A percentile compares a stretch with the other conserved stretches of the same genome.
These are phyloP conservation scores for Globisporangium heterothallicum DNA, from an alignment of 352 stramenopile genomes.

Conservation along the genomic window DNA sequence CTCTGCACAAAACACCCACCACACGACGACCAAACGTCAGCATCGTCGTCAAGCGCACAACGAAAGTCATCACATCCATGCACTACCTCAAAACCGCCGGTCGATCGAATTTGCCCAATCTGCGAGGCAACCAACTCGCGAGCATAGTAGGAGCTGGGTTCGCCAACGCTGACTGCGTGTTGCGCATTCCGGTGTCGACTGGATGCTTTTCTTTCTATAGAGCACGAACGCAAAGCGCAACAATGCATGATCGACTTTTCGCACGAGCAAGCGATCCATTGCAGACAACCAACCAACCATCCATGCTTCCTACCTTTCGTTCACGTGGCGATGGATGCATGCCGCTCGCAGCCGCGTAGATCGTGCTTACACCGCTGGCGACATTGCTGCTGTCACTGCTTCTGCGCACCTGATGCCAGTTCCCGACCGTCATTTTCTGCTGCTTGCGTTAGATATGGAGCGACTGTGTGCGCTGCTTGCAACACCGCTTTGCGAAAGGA, in stretches of 20 bases:
- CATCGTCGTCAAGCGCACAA: background rate
- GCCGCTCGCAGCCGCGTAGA: slow-evolving; percentile 24
- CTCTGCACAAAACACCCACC: background rate
- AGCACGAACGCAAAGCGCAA: background rate
- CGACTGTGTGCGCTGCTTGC: too few relatives aligned
- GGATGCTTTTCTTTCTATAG: background rate
- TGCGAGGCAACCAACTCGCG: background rate
- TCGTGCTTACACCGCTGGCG: slow-evolving; percentile 14
- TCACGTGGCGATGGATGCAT: slow-evolving; percentile 9
- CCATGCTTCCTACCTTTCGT: slow-evolving; percentile 4
- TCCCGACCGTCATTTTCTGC: background rate
- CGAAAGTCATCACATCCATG: too few relatives aligned
- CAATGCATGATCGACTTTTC: background rate
- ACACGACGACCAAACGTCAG: background rate
- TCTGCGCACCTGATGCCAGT: background rate
- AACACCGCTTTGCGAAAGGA: too few relatives aligned
- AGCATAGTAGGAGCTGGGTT: too few relatives aligned
- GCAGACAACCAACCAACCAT: background rate
- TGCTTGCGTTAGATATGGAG: too few relatives aligned
- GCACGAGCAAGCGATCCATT: background rate
- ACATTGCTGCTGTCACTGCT: background rate
- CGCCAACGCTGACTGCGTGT: too few relatives aligned
- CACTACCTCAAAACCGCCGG: slow-evolving; percentile 7
- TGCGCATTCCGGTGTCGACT: background rate
- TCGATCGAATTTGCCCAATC: slow-evolving; percentile 12